phyloP scores from a whole-genome alignment of 257 asterid genomes.

The Coffea eugenioides region DNA sequence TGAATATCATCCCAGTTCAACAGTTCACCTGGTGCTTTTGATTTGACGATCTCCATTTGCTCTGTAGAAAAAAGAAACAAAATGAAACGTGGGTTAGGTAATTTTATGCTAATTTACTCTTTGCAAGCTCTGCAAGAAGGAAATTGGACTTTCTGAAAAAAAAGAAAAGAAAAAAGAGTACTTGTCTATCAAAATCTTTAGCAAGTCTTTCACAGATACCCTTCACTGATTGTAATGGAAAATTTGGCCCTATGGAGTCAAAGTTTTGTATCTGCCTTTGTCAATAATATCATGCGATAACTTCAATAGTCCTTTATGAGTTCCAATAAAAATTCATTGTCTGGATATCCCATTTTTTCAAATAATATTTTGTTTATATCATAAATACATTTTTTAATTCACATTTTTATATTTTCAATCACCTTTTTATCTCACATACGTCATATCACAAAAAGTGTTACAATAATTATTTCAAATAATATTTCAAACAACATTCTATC shows the following conservation, averaged over 20 bases:
- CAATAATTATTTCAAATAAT: no score
- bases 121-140: not conserved
- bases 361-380: no score
- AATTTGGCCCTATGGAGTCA: not conserved
- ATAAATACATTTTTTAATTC: no score
- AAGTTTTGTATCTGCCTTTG: not conserved
- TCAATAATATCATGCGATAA: not conserved
- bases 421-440: no score
- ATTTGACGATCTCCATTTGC: conserved; percentile 57
- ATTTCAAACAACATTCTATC: no score
- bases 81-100: no score
- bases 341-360: no score
- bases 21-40: conserved; percentile 50
- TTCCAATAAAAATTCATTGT: no score
- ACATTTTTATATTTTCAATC: no score
- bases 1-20: conserved; percentile 58
- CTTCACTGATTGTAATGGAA: not conserved
- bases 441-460: no score
- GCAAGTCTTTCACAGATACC: not conserved
- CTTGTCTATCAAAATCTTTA: not conserved
- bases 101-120: not conserved
- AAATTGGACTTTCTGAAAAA: not conserved
- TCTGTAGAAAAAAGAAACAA: conserved; percentile 20
- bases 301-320: not conserved
- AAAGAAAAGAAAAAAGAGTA: not conserved